Evolutionary conservation across 768 basidiomycete genomes (phyloP), one percentile per base, ranked within the genome.

Genomic region (Rhizopogon salebrosus): DNA sequence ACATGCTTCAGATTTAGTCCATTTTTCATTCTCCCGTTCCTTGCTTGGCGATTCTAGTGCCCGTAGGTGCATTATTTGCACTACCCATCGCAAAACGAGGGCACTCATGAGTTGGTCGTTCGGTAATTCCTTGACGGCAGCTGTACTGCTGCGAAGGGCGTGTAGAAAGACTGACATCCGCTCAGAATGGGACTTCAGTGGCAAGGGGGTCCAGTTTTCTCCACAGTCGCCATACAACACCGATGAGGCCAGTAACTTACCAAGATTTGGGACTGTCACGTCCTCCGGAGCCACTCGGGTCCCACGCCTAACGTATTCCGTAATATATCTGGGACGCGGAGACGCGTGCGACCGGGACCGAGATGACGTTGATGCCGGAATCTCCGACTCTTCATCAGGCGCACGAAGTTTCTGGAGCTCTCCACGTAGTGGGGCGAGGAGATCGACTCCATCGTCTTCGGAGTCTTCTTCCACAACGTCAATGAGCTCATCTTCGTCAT

Each of bases 301-400:
- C 16, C 89, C 89, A 13, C 85, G 82, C 35, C 89, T 80, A 41
- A 87, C 63, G 55, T 89, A 85, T 57, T 91, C 88, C 6, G 54
- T 63, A 22, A 80, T 61, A 11, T 57, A 45, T 49, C 68, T 75
- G 13, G 60, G 57, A 6, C 38, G 60, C 4, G 46, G 31, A 2
- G 52, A 45, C 5, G 50, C 52, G 9, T 54, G 59, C 2, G 63
- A 63, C 1, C 64, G 57, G 50, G 68, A 63, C 13, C 59, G 64
- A 38, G 75, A 65, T 29, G 8, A 24, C 31, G 70, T 68, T 9
- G 75, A 67, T 13, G 68, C 62, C 7, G 66, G 59, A 35, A 24
- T 51, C 29, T 62, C 65, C 45, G 66, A 67, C 3, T 48, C 54
- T 31, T 70, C 71, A 3, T 73, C 75, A 3, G 78, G 70, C 6